Conservation (phyloP, 805 yeast species). For the Kregervanrija pseudodelftensis region DNA sequence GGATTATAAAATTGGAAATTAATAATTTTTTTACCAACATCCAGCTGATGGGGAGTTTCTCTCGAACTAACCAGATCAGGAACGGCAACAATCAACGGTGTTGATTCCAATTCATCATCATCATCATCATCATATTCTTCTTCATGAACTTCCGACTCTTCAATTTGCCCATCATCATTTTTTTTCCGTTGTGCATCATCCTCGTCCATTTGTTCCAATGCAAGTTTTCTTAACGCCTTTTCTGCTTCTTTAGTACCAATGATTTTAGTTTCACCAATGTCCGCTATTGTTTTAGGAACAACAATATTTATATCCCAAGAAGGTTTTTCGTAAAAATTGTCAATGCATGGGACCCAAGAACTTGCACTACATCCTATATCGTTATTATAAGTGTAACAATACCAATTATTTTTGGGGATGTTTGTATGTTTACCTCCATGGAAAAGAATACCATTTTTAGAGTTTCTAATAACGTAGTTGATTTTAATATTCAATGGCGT, state of each 20-base stretch:
- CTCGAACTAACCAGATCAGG: conserved; percentile 61
- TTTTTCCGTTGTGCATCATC: conserved; percentile 24
- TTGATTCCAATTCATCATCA: conserved; percentile 35
- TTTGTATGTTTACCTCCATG: conserved; percentile 51
- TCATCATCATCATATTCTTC: conserved; percentile 32
- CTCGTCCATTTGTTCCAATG: conserved; percentile 27
- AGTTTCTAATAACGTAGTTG: conserved; percentile 56
- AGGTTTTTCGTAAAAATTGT: conserved; percentile 76
- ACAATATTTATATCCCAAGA: conserved; percentile 91
- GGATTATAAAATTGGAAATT: conserved; percentile 78
- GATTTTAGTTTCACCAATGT: conserved; percentile 46
- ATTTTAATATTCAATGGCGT: conserved; percentile 70
- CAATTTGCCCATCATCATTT: conserved; percentile 17
- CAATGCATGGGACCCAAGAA: conserved; percentile 97
- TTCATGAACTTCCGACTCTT: conserved; percentile 22
- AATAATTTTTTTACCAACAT: conserved; percentile 66
- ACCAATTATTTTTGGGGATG: conserved; percentile 52
- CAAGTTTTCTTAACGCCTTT: conserved; percentile 20
- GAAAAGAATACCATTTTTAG: conserved; percentile 70
- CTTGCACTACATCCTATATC: conserved; percentile 78
- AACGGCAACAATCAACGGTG: conserved; percentile 58
- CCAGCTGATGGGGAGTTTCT: conserved; percentile 70
- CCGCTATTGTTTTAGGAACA: conserved; percentile 72
- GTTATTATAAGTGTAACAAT: conserved; percentile 76
- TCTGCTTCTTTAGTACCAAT: conserved; percentile 34